Percentiles rank a stretch among this genome's conserved stretches.
These are phyloP conservation scores for Uromyces viciae-fabae DNA, from an alignment of 1,284 basidiomycete genomes.

Conservation along the genomic window DNA sequence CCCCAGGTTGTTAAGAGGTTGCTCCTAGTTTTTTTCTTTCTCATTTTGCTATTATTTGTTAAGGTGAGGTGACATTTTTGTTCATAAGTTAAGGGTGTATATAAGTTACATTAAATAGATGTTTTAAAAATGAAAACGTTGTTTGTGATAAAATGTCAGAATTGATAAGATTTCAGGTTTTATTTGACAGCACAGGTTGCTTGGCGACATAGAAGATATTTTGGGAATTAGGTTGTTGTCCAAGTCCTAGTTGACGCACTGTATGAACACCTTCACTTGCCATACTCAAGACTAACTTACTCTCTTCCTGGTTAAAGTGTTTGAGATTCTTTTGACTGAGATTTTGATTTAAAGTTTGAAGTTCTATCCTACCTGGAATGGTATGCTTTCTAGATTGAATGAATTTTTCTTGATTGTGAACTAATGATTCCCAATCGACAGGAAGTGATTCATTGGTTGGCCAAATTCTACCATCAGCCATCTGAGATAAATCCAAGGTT, in stretches of 20 bases:
- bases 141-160: no score
- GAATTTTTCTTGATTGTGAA: background rate
- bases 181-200: no score
- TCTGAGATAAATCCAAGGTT: background rate
- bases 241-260: background rate
- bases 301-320: background rate
- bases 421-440: constrained; percentile 9
- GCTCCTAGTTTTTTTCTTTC: no score
- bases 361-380: background rate
- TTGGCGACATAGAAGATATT: constrained; percentile 9
- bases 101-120: no score
- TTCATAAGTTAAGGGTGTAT: no score
- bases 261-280: background rate
- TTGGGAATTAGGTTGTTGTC: constrained; percentile 5
- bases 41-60: no score
- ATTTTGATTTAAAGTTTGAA: no score
- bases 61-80: no score
- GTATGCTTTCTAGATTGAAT: background rate
- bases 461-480: constrained; percentile 13
- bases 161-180: no score
- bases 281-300: background rate
- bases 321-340: no score
- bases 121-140: no score
- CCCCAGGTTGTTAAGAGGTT: no score
- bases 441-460: background rate